Percentiles rank a stretch among this genome's conserved stretches.
Evolutionary conservation across 495 filamentous ascomycete genomes (phyloP).

Genomic region (Diplogelasinospora grovesii): DNA sequence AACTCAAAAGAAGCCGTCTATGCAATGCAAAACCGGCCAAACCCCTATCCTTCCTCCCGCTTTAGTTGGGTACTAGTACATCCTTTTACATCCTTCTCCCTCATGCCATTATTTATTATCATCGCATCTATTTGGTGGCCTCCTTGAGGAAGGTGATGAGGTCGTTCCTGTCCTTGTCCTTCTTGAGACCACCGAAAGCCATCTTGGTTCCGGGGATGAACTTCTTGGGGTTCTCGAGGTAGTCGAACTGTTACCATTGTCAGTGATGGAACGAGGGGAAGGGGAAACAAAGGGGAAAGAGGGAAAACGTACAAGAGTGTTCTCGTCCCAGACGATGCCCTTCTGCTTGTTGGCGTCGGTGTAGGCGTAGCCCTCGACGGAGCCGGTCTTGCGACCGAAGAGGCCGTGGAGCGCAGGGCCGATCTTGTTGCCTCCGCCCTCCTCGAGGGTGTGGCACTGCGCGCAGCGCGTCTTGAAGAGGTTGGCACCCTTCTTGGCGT

Average conservation of each 20-base stretch:
- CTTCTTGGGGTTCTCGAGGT: constrained; percentile 54
- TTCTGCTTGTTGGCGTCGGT: constrained; percentile 99
- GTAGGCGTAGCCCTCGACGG: constrained; percentile 89
- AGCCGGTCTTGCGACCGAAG: constrained; percentile 91
- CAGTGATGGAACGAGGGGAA: no score
- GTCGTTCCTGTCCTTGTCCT: constrained; percentile 98
- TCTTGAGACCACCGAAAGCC: constrained; percentile 99
- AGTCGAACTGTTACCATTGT: constrained; percentile 42
- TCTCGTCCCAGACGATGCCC: constrained; percentile 81
- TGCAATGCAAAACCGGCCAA: no score
- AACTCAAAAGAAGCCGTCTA: no score
- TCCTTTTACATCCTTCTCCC: no score
- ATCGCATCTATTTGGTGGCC: constrained; percentile 52
- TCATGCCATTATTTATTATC: no score
- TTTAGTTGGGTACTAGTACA: no score
- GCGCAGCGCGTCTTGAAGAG: constrained; percentile 99
- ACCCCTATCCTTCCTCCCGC: no score
- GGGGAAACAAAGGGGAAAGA: background rate
- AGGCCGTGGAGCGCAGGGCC: constrained; percentile 96
- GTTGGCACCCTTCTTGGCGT: constrained; percentile 93
- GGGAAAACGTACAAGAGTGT: constrained; percentile 63
- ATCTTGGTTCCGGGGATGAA: constrained; percentile 99
- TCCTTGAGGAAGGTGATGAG: constrained; percentile 82
- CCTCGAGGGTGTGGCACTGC: constrained; percentile 94
- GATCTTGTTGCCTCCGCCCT: constrained; percentile 88